phyloP scores from a whole-genome alignment of 371 early-diverging fungal species.

The Syncephalastrum monosporum region DNA sequence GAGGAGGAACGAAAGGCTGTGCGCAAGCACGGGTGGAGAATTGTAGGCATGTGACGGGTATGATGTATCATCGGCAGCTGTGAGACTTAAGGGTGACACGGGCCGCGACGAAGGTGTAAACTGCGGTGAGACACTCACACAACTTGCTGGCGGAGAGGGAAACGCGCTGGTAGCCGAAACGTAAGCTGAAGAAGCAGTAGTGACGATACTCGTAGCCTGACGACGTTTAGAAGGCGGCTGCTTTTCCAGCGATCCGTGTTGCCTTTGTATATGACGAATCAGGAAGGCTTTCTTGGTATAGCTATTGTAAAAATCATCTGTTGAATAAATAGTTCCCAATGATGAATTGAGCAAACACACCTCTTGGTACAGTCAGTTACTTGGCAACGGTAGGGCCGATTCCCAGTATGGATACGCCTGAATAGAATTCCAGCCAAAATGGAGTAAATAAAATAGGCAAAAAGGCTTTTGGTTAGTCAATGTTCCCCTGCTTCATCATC shows the following conservation, averaged over 20 bases:
- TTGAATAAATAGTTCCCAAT: not conserved
- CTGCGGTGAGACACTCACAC: too few relatives aligned
- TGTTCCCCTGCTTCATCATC: not conserved
- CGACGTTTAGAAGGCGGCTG: not conserved
- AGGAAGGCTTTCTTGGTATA: slow-evolving; percentile 15
- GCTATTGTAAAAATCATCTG: slow-evolving; percentile 2
- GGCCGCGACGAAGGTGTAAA: too few relatives aligned
- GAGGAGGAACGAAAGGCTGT: too few relatives aligned
- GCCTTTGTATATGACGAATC: slow-evolving; percentile 11
- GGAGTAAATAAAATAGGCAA: slow-evolving; percentile 7
- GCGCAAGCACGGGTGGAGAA: slow-evolving; percentile 66
- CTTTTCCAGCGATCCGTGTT: slow-evolving; percentile 1
- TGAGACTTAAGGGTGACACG: too few relatives aligned
- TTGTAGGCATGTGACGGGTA: too few relatives aligned
- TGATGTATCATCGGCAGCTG: too few relatives aligned
- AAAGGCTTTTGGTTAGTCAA: not conserved
- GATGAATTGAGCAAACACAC: slow-evolving; percentile 11
- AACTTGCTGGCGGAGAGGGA: too few relatives aligned
- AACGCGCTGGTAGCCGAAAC: too few relatives aligned
- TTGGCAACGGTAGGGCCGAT: slow-evolving; percentile 61
- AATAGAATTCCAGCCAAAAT: too few relatives aligned
- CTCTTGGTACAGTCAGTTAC: slow-evolving; percentile 41
- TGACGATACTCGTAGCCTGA: too few relatives aligned
- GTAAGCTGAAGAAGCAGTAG: too few relatives aligned
- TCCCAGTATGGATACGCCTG: slow-evolving; percentile 68